Evolutionary conservation across 2,329 filamentous ascomycete genomes (phyloP).

Genomic region (Fusarium redolens): DNA sequence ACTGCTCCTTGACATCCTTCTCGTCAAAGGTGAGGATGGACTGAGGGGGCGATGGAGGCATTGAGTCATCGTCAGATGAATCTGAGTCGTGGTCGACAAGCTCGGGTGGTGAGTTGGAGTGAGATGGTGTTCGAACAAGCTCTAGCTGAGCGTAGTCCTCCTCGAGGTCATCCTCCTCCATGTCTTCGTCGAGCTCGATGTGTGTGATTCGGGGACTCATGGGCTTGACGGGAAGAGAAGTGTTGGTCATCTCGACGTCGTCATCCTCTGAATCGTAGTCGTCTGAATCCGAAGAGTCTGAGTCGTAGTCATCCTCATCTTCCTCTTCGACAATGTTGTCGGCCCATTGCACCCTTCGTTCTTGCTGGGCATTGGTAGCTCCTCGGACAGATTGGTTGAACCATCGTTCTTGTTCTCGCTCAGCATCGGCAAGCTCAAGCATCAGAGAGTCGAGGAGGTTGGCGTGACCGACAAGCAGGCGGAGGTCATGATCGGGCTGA

Average conservation of each 20-base stretch:
- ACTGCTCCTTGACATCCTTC: slow-evolving; percentile 61
- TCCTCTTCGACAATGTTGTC: slow-evolving; percentile 80
- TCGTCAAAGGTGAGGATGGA: slow-evolving; percentile 69
- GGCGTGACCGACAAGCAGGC: slow-evolving; percentile 95
- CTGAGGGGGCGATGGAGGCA: slow-evolving; percentile 77
- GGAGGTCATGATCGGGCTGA: slow-evolving; percentile 91
- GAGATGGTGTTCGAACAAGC: slow-evolving; percentile 76
- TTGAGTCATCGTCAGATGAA: slow-evolving; percentile 79
- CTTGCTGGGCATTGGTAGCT: slow-evolving; percentile 67
- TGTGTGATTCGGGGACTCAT: slow-evolving; percentile 51
- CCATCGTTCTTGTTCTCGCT: slow-evolving; percentile 95
- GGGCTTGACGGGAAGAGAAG: slow-evolving; percentile 57
- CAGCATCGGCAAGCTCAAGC: slow-evolving; percentile 90
- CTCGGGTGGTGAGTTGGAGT: slow-evolving; percentile 74
- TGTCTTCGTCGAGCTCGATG: slow-evolving; percentile 56
- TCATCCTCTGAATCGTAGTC: slow-evolving; percentile 67
- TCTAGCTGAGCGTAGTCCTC: slow-evolving; percentile 74
- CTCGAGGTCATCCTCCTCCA: slow-evolving; percentile 66
- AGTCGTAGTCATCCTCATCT: slow-evolving; percentile 76
- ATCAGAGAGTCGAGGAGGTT: slow-evolving; percentile 97
- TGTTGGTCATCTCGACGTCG: slow-evolving; percentile 67
- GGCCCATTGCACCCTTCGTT: slow-evolving; percentile 88
- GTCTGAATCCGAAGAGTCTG: slow-evolving; percentile 65
- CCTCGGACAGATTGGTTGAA: slow-evolving; percentile 95
- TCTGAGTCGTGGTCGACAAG: slow-evolving; percentile 76